Evolutionary conservation across 2,329 filamentous ascomycete genomes (phyloP).

Genomic region (Leptodontidium sp.): DNA sequence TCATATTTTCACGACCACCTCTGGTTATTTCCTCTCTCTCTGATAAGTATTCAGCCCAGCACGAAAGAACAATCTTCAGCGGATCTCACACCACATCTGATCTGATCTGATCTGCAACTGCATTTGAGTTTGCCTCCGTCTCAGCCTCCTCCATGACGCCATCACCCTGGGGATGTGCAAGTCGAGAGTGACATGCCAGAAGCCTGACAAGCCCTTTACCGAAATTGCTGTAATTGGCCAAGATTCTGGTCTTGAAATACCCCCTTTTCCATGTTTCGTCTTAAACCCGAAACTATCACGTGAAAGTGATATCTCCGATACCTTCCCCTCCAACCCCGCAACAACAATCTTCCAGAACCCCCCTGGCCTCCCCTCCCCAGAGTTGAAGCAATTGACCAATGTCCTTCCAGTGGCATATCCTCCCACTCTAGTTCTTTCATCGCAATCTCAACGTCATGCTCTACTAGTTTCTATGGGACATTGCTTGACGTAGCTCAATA

Average conservation of each 20-base stretch:
- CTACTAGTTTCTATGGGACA: not conserved
- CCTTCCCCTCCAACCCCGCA: not conserved
- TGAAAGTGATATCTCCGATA: not conserved
- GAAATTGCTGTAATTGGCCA: too few relatives aligned
- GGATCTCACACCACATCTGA: constrained; percentile 3
- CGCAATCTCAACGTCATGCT: constrained; percentile 7
- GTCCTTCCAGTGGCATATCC: not conserved
- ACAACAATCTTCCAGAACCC: constrained; percentile 5
- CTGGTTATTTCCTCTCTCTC: too few relatives aligned
- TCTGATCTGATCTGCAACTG: constrained; percentile 9
- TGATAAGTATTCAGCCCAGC: not conserved
- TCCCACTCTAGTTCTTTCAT: not conserved
- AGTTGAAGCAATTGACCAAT: constrained; percentile 15
- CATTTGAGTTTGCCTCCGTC: not conserved
- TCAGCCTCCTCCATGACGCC: constrained; percentile 7
- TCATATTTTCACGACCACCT: not conserved
- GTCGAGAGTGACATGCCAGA: not conserved
- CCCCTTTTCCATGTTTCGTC: not conserved
- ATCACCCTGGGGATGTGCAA: not conserved
- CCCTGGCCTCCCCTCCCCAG: too few relatives aligned
- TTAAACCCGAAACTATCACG: not conserved
- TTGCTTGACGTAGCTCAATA: constrained; percentile 13
- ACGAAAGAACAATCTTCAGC: not conserved
- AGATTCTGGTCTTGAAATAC: not conserved
- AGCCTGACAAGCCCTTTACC: not conserved